Evolutionary conservation across 2,329 filamentous ascomycete species (phyloP), one percentile per base, ranked within the genome.

Genomic region (Colletotrichum brevisporum): DNA sequence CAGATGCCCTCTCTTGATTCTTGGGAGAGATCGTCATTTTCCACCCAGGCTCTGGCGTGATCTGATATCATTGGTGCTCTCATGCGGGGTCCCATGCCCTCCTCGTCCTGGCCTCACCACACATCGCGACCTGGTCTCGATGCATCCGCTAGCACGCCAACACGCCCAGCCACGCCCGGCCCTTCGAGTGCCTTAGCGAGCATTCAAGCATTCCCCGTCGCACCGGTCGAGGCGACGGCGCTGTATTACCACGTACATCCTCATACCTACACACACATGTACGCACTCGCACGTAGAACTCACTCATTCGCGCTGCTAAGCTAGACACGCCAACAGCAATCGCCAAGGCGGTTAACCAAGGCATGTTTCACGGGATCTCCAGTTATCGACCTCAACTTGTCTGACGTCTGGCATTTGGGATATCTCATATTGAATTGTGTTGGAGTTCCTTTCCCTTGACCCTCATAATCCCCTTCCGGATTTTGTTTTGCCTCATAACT

Each of bases 371-470:
- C 57, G 43, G 21, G 31, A 12, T 39, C 5, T 39, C n/a, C 31
- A 16, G 4, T 43, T 26, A 26, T 60, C 24, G 54, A 59, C 31
- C 26, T 59, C 54, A 51, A 43, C 8, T 43, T 12, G 36, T 63
- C 67, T 61, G 67, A 69, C 67, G 67, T 69, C 45, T 69, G 67
- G 67, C 67, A 69, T 69, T 69, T 69, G 63, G 67, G 62, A 67
- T 69, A 69, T 69, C 67, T 69, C 21, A 69, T 36, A 36, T 69
- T 69, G 67, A 67, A 69, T 69, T 69, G 62, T 61, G 51, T 47
- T 39, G 36, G 48, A 66, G 54, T 58, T 69, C 51, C 52, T 67
- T 61, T 56, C 56, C 67, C 55, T 41, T 67, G 63, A 57, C 67
- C 67, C 31, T 69, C 67, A 57, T 69, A 69, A 67, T 54, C 56